Evolutionary conservation across 2,329 filamentous ascomycete species (phyloP), one percentile per base, ranked within the genome.

Genomic region (Pyricularia grisea): DNA sequence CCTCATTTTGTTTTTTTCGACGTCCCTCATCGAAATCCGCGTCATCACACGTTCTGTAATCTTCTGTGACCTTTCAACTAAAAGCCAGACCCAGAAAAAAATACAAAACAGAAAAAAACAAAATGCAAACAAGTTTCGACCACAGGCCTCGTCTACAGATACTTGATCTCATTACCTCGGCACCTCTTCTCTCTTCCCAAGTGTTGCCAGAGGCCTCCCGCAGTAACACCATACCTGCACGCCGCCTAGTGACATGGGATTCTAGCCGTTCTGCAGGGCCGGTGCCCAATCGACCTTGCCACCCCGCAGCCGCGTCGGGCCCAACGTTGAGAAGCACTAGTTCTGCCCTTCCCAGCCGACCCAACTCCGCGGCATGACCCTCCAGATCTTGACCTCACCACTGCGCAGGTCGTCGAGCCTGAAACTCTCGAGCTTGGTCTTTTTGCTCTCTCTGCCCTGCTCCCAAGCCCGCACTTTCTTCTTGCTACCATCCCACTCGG

Each of bases 401-500:
- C 91, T 94, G 76, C 92, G 87, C 77, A 99, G 77, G 81, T 99
- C 95, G 64, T 94, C 93, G 71, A 99, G 85, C 81, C 94, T 92
- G 81, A 94, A 98, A 80, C 93, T 97, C 83, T 98, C 94, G 71
- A 92, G 82, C 82, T 96, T 95, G 68, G 96, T 90, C 83, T 97
- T 98, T 79, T 91, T 94, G 78, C 89, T 94, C 82, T 98, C 94
- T 17, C 94, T 84, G 0, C 94, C 94, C 77, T 99, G 95, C 79
- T 98, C 95, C 92, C 93, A 98, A 1, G 90, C 94, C 31, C 94
- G 84, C 30, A 99, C 90, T 84, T 98, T 97, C 85, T 97, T 97
- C 87, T 97, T 97, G 60, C 93, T 97, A 3, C 95, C 95, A 78
- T 99, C 95, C 95, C 95, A 99, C 78, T 99, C 95, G 11, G 93